These are phyloP conservation scores for Tricharina praecox DNA, from an alignment of 495 filamentous ascomycete genomes.

Conservation along the genomic window DNA sequence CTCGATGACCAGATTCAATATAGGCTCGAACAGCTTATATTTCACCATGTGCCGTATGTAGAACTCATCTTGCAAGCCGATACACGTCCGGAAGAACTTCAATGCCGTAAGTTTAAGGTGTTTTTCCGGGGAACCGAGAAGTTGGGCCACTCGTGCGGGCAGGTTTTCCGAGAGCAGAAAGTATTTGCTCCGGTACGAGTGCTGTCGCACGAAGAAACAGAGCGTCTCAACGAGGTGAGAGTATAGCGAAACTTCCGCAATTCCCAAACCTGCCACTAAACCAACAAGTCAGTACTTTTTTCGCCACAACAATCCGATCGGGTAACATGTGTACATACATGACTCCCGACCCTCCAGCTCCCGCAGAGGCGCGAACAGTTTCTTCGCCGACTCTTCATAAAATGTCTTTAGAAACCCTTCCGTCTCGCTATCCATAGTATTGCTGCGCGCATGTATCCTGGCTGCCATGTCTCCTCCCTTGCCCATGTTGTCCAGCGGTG, in stretches of 20 bases:
- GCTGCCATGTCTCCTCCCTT: conserved; percentile 49
- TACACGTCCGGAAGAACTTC: conserved; percentile 83
- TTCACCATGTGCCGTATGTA: conserved; percentile 77
- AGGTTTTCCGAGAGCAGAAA: conserved; percentile 72
- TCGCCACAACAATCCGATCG: too few species aligned
- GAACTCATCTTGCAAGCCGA: conserved; percentile 78
- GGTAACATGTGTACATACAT: too few species aligned
- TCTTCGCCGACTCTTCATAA: conserved; percentile 75
- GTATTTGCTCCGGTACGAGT: conserved; percentile 68
- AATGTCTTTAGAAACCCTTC: conserved; percentile 71
- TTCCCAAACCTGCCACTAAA: conserved; percentile 44
- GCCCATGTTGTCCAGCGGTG: conserved; percentile 41
- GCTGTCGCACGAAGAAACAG: conserved; percentile 83
- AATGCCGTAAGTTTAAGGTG: conserved; percentile 82
- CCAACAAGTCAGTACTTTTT: too few species aligned
- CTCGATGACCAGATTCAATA: conserved; percentile 70
- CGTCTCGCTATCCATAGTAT: conserved; percentile 52
- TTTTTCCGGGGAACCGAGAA: conserved; percentile 75
- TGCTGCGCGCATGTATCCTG: conserved; percentile 36
- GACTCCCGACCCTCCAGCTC: conserved; percentile 51
- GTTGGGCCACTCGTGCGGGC: conserved; percentile 61
- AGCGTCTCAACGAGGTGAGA: conserved; percentile 85
- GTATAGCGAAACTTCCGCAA: conserved; percentile 75
- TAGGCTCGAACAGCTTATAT: conserved; percentile 68
- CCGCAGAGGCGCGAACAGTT: conserved; percentile 73